phyloP scores from a whole-genome alignment of 208 protist genomes.

The Herpetomonas muscarum region DNA sequence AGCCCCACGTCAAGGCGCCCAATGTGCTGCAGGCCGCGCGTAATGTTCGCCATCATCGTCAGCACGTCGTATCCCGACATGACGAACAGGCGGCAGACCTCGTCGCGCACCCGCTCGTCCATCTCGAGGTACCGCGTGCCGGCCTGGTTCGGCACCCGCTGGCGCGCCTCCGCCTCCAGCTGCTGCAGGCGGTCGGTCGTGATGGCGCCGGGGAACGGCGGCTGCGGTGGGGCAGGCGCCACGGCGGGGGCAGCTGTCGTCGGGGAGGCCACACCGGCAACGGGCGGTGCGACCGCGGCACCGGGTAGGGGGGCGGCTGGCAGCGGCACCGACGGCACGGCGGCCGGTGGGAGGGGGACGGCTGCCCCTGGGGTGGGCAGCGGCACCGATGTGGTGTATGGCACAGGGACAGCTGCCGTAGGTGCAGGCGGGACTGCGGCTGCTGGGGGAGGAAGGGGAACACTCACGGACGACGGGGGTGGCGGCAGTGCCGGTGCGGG shows the following conservation, averaged over 20 bases:
- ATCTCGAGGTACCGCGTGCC: conserved; percentile 64
- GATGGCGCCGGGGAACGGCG: conserved; percentile 17
- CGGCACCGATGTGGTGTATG: conserved; percentile 9
- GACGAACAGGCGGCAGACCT: conserved; percentile 70
- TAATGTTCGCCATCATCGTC: conserved; percentile 58
- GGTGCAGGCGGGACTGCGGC: neutral
- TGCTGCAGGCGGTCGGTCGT: conserved; percentile 29
- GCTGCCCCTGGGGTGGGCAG: conserved; percentile 2
- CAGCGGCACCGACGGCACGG: too few species aligned
- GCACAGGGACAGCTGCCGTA: neutral
- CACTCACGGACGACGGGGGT: conserved; percentile 1
- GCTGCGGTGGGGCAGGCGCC: too few species aligned
- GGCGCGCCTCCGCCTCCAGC: conserved; percentile 36
- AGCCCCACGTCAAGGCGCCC: conserved; percentile 79
- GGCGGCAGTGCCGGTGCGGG: conserved; percentile 7
- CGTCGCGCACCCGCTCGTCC: conserved; percentile 65
- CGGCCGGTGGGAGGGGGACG: conserved; percentile 9
- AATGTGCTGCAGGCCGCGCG: conserved; percentile 65
- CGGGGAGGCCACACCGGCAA: too few species aligned
- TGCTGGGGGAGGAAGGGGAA: conserved; percentile 12
- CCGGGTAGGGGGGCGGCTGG: too few species aligned
- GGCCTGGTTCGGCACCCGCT: conserved; percentile 39
- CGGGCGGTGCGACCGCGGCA: too few species aligned
- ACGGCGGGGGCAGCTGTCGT: conserved; percentile 9
- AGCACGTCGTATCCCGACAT: conserved; percentile 71